Conservation (phyloP, 192 early-diverging fungal species). For the Rhizophagus sp. region DNA sequence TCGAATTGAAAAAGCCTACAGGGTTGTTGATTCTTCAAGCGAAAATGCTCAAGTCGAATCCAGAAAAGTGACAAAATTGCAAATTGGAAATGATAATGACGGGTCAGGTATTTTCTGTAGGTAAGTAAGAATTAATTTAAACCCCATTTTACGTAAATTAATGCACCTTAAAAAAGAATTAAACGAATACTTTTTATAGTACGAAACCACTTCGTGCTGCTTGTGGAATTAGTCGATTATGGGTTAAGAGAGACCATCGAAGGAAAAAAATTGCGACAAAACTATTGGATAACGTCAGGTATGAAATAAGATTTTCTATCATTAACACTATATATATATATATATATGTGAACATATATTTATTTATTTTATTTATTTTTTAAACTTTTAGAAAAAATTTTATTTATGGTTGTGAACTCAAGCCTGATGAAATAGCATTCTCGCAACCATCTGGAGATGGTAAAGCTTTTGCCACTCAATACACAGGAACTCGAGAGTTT, state of each 20-base stretch:
- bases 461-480: conserved; percentile 40
- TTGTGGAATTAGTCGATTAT: conserved; percentile 52
- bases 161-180: background rate
- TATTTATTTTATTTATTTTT: background rate
- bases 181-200: conserved; percentile 13
- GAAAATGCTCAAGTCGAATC: background rate
- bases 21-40: conserved; percentile 15
- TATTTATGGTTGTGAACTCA: conserved; percentile 42
- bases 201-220: conserved; percentile 37
- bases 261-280: conserved; percentile 42
- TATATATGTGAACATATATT: background rate
- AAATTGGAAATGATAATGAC: conserved; percentile 34
- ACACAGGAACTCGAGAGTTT: conserved; percentile 41
- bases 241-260: conserved; percentile 42
- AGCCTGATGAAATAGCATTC: conserved; percentile 40
- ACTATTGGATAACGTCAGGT: conserved; percentile 42
- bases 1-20: conserved; percentile 41
- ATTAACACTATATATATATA: too few species aligned
- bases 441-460: conserved; percentile 54
- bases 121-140: background rate
- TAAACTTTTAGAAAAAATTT: conserved; percentile 33
- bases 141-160: background rate
- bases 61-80: background rate
- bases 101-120: conserved; percentile 31
- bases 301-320: background rate